Evolutionary conservation across 2,329 filamentous ascomycete species (phyloP).

Genomic region (Penicillium sp.): DNA sequence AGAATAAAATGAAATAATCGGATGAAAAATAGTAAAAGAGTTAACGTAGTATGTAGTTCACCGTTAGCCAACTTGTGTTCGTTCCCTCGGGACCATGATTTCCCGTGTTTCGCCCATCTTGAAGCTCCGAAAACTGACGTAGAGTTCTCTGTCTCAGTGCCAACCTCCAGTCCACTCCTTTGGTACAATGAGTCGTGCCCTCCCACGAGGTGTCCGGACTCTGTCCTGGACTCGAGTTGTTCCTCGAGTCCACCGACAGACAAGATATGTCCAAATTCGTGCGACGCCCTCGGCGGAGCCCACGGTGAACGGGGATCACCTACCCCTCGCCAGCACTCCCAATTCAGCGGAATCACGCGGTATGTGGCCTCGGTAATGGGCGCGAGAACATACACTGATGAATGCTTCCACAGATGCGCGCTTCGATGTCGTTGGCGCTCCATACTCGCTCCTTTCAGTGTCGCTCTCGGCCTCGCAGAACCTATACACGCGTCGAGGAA

Average conservation of each 20-base stretch:
- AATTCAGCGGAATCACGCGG: conserved; percentile 44
- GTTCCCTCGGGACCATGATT: conserved; percentile 23
- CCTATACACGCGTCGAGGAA: conserved; percentile 88
- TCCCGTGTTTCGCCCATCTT: conserved; percentile 18
- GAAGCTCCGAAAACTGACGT: conserved; percentile 23
- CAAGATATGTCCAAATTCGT: conserved; percentile 46
- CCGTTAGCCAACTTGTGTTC: not conserved
- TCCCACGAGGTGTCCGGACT: conserved; percentile 37
- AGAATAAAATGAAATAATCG: not conserved
- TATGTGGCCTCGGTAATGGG: conserved; percentile 19
- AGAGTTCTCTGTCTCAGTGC: conserved; percentile 13
- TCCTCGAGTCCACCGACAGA: conserved; percentile 28
- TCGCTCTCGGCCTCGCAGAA: conserved; percentile 90
- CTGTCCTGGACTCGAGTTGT: conserved; percentile 35
- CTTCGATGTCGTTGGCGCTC: conserved; percentile 89
- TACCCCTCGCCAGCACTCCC: conserved; percentile 39
- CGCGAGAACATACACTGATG: conserved; percentile 11
- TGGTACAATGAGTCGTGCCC: conserved; percentile 37
- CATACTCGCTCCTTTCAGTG: conserved; percentile 91
- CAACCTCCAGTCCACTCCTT: conserved; percentile 12
- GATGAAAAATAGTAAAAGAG: not conserved
- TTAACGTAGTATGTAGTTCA: not conserved
- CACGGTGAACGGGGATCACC: conserved; percentile 37
- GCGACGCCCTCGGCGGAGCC: conserved; percentile 42
- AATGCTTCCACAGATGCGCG: conserved; percentile 71